Evolutionary conservation across 1,139 yeast species (phyloP), one percentile per base, ranked within the genome.

Genomic region (Debaryomyces subglobosus): DNA sequence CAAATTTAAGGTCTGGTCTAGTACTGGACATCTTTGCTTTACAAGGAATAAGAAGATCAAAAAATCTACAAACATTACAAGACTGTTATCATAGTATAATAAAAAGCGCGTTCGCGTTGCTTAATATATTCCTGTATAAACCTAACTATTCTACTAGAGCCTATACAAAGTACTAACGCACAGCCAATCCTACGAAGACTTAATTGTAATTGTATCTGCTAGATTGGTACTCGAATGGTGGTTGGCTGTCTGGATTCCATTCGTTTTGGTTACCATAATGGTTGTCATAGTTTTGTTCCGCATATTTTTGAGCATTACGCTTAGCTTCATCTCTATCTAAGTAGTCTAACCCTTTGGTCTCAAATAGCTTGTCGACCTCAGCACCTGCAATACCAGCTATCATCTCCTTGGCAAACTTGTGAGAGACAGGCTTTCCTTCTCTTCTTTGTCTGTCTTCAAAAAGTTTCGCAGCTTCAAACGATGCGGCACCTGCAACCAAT

Each of bases 1-100:
- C 64, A 67, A 88, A 87, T 68, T 85, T 86, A 51, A 87, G 73
- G 55, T 87, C 95, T 4, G 92, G 92, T 53, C 89, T 75, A 5
- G 82, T 72, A 48, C 85, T 74, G 1, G 86, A 80, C 86, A 82
- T 80, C 13, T 8, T 45, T 35, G n/a, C 15, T 35, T 35, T n/a
- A 12, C 23, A 35, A 20, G n/a, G 12, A 35, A 18, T 10, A 39
- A 39, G 23, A 30, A 39, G n/a, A n/a, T 15, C 24, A 27, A 24
- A n/a, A 23, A 13, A 8, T 27, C 30, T 23, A 24, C n/a, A 38
- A 21, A 13, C 29, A 12, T 20, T 20, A 12, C n/a, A 36, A 4
- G 18, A 5, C 13, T 21, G 18, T 20, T 36, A 21, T 20, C 27
- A 24, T n/a, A 24, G 12, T 20, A 10, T 4, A 35, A 35, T 27